phyloP scores from a whole-genome alignment of 1,284 basidiomycete species.

The Apiotrichum porosum region DNA sequence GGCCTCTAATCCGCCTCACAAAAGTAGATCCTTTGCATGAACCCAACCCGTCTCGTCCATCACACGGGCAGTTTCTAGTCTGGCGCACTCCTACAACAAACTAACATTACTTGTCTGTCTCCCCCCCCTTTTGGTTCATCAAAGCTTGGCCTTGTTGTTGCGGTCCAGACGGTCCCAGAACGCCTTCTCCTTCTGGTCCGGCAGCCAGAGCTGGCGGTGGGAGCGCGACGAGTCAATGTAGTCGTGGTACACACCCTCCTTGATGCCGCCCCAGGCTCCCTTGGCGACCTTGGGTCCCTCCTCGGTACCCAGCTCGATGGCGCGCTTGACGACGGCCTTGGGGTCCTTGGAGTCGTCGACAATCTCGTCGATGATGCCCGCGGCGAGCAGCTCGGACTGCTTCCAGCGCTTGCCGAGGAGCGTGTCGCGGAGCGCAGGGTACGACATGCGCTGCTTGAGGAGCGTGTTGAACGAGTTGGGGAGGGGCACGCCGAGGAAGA shows the following conservation, averaged over 20 bases:
- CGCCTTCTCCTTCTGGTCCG: slow-evolving; percentile 23
- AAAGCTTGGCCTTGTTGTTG: slow-evolving; percentile 28
- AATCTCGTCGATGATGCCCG: slow-evolving; percentile 68
- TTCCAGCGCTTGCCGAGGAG: slow-evolving; percentile 77
- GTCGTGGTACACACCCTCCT: slow-evolving; percentile 51
- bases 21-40: no score
- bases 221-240: slow-evolving; percentile 42
- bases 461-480: slow-evolving; percentile 68
- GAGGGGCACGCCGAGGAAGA: slow-evolving; percentile 75
- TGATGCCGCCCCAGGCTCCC: slow-evolving; percentile 54
- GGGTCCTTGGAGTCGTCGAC: slow-evolving; percentile 53
- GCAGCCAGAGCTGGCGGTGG: slow-evolving; percentile 25
- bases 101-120: neutral
- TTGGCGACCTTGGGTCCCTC: slow-evolving; percentile 48
- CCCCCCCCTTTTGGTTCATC: no score
- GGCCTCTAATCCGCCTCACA: slow-evolving; percentile 10
- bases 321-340: slow-evolving; percentile 53
- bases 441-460: slow-evolving; percentile 62
- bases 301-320: slow-evolving; percentile 47
- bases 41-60: no score
- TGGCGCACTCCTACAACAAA: neutral
- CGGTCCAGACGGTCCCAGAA: slow-evolving; percentile 31
- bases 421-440: slow-evolving; percentile 65
- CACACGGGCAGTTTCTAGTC: no score
- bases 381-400: slow-evolving; percentile 63